These are phyloP conservation scores for Ophiostoma triangulosporum DNA, from an alignment of 2,329 filamentous ascomycete species.

Conservation along the genomic window DNA sequence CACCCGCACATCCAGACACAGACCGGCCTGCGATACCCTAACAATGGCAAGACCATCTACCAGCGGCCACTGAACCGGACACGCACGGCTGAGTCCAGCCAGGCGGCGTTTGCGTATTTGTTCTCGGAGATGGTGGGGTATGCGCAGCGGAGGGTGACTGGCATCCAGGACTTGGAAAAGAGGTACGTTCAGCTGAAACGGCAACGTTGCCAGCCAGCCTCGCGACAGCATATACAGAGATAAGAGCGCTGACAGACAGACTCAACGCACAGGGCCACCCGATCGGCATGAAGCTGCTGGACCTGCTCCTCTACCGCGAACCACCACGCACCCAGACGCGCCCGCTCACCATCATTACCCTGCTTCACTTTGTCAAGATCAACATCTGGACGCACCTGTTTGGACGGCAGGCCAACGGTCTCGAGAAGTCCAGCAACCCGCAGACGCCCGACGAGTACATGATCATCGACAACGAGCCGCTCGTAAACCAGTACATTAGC, in stretches of 20 bases:
- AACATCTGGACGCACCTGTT: conserved; percentile 89
- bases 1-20: conserved; percentile 32
- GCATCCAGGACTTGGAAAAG: conserved; percentile 87
- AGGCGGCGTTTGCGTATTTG: conserved; percentile 87
- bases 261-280: conserved; percentile 87
- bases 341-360: conserved; percentile 74
- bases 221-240: too few relatives aligned
- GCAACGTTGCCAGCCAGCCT: too few relatives aligned
- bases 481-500: conserved; percentile 88
- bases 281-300: conserved; percentile 84
- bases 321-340: conserved; percentile 56
- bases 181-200: too few relatives aligned
- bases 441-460: conserved; percentile 91
- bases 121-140: conserved; percentile 96
- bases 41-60: conserved; percentile 95
- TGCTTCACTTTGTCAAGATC: conserved; percentile 91
- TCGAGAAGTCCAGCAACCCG: conserved; percentile 75
- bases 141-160: conserved; percentile 78
- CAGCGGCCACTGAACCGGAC: conserved; percentile 86
- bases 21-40: conserved; percentile 69
- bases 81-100: conserved; percentile 77
- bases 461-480: conserved; percentile 95
- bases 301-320: conserved; percentile 82
- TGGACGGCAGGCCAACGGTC: conserved; percentile 73
- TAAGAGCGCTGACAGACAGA: conserved; percentile 34